Conservation (phyloP, 2,329 filamentous ascomycete species). For the Diaporthe longicolla region DNA sequence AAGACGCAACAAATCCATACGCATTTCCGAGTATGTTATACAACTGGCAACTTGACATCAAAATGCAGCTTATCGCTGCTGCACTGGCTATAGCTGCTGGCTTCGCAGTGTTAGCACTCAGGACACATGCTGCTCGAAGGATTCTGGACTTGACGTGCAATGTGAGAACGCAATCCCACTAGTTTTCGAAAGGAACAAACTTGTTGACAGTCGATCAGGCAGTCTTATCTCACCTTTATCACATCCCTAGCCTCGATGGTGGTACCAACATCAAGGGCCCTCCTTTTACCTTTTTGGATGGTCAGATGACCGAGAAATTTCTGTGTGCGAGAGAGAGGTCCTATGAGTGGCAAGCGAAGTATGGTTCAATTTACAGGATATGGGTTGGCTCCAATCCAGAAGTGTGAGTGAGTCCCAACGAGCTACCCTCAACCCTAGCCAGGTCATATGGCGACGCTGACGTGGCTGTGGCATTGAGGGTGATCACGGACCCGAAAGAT, state of each 20-base stretch:
- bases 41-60: too few species aligned
- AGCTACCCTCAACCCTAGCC: too few species aligned
- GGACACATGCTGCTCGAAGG: slow-evolving; percentile 3
- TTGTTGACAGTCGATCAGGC: neutral
- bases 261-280: slow-evolving; percentile 5
- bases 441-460: neutral
- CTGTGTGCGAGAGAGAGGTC: slow-evolving; percentile 8
- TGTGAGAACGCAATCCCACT: neutral
- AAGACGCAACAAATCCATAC: too few species aligned
- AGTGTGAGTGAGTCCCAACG: neutral
- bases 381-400: slow-evolving; percentile 11
- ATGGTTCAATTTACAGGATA: neutral
- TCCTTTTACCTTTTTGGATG: slow-evolving; percentile 11
- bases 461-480: neutral
- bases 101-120: neutral
- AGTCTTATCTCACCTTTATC: neutral
- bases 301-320: slow-evolving; percentile 16
- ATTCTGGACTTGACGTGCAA: slow-evolving; percentile 6
- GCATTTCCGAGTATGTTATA: neutral
- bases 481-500: slow-evolving; percentile 10
- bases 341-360: slow-evolving; percentile 13
- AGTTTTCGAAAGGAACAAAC: too few species aligned
- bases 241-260: slow-evolving; percentile 4
- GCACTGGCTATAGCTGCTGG: neutral
- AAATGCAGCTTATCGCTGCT: neutral